Evolutionary conservation across 1,139 yeast species (phyloP), one percentile per base, ranked within the genome.

Genomic region (Blastobotrys ciferrii): DNA sequence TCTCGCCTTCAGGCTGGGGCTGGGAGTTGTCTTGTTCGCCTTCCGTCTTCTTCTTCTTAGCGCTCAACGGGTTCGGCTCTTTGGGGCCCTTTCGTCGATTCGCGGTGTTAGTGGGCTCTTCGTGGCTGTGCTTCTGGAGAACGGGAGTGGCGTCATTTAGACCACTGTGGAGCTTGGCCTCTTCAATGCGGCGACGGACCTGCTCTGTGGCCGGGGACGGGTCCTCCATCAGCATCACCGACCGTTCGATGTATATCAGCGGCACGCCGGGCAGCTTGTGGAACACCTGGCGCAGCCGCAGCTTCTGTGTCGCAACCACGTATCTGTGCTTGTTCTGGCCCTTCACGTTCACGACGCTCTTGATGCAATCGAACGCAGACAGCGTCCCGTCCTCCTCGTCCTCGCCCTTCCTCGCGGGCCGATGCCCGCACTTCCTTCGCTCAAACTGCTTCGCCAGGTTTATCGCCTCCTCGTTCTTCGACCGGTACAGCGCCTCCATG

Each of bases 221-320:
- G 12, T 96, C 96, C 67, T 92, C 99, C 94, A 92, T 83, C 40
- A 92, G 83, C 92, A 92, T 87, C 18, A 94, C 98, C 1, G 96
- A 81, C 55, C 96, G 76, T 62, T 86, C 84, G 79, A 92, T 81
- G 65, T 86, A 89, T 6, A 91, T 72, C 56, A 92, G 68, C 0
- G 99, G 99, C 2, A 88, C 85, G 9, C 96, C 98, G 0, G 98
- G 95, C 13, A 89, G 74, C 31, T 72, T 72, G 56, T 98, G 76
- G 54, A 92, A 72, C 45, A 72, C 70, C 50, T 79, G 77, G 56
- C 98, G 76, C 49, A 91, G 73, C 25, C 78, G 76, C 39, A 78
- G 76, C 59, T 86, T 82, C 62, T 91, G 97, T 0, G 94, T 78
- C 0, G 95, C 97, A 12, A 92, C 87, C 12, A 87, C 76, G 63